A percentile compares a stretch with the other conserved stretches of the same genome.
Evolutionary conservation across 148 eudicot genomes (phyloP).

Genomic region (Polygonum maritimum): DNA sequence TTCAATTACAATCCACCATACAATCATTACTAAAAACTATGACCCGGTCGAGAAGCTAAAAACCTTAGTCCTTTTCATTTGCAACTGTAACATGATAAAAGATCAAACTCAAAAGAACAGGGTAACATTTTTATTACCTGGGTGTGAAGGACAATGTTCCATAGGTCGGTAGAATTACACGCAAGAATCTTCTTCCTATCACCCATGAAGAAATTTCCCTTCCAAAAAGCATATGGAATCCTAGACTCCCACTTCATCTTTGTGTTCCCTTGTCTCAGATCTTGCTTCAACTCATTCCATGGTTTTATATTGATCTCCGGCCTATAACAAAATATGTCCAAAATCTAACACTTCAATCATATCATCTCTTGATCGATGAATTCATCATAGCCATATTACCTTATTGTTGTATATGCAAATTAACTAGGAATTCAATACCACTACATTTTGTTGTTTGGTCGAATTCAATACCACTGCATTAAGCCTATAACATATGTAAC

Average conservation of each 20-base stretch:
- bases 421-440: neutral
- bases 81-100: too few species aligned
- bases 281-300: conserved; percentile 43
- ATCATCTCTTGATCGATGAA: neutral
- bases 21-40: too few species aligned
- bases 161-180: conserved; percentile 47
- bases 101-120: too few species aligned
- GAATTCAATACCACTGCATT: neutral
- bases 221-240: conserved; percentile 57
- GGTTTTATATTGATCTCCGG: conserved; percentile 62
- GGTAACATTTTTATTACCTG: conserved; percentile 27
- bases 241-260: conserved; percentile 40
- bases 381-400: neutral
- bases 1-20: too few species aligned
- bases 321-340: conserved; percentile 21
- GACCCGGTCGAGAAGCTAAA: too few species aligned
- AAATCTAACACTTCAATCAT: neutral
- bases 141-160: conserved; percentile 40
- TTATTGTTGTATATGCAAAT: neutral
- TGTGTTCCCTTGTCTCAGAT: conserved; percentile 46
- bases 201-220: conserved; percentile 49
- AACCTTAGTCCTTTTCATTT: too few species aligned
- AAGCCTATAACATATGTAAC: too few species aligned
- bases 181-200: conserved; percentile 33
- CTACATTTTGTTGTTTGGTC: too few species aligned